Percentiles rank a stretch among this genome's conserved stretches.
phyloP scores from a whole-genome alignment of 352 stramenopile species.

The Halophytophthora batemanensis region DNA sequence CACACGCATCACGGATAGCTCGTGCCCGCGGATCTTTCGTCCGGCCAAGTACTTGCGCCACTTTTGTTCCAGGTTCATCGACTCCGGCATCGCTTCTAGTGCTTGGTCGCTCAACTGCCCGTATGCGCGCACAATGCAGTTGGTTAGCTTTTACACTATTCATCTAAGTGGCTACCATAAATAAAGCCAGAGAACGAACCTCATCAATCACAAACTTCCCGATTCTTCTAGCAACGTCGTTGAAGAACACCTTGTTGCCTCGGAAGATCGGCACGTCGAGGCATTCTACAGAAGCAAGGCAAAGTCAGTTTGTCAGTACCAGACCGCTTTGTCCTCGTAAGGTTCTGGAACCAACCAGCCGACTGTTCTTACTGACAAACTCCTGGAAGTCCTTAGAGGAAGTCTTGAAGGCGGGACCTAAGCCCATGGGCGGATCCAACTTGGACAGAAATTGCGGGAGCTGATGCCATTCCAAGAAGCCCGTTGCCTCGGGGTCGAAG shows the following conservation, averaged over 20 bases:
- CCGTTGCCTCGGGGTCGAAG: constrained; percentile 84
- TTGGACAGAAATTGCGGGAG: constrained; percentile 59
- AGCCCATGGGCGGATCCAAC: constrained; percentile 67
- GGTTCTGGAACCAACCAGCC: background rate
- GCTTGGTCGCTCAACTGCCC: constrained; percentile 47
- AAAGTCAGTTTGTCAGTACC: too few relatives aligned
- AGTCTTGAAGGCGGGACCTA: constrained; percentile 34
- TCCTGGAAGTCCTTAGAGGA: constrained; percentile 41
- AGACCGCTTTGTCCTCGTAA: background rate
- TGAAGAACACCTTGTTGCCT: constrained; percentile 67
- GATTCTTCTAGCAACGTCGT: constrained; percentile 48
- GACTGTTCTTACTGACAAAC: constrained; percentile 37
- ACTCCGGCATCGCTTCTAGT: constrained; percentile 41
- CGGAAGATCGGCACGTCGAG: constrained; percentile 54
- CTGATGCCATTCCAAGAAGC: constrained; percentile 71
- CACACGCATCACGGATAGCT: constrained; percentile 42
- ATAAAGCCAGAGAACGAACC: constrained; percentile 12
- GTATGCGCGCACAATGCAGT: too few relatives aligned
- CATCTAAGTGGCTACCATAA: background rate
- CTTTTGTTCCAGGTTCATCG: constrained; percentile 53
- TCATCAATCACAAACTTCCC: constrained; percentile 63
- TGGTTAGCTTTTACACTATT: background rate
- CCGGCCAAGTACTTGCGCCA: constrained; percentile 50
- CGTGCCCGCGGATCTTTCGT: constrained; percentile 55
- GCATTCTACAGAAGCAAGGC: constrained; percentile 22